phyloP scores from a whole-genome alignment of 306 rosid genomes.

The Cucumis sativus region DNA sequence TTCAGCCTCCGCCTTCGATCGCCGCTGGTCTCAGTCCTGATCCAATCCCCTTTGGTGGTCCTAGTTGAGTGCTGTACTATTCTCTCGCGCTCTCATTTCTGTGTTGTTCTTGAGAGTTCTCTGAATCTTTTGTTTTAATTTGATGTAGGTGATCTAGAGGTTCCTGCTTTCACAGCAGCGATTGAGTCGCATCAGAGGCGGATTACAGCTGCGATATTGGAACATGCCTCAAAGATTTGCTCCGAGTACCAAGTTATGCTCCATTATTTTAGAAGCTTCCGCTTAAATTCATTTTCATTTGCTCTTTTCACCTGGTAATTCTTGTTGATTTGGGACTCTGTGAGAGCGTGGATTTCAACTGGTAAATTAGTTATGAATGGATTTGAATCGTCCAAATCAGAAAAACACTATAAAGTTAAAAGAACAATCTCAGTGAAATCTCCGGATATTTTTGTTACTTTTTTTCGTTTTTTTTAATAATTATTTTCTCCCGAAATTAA shows the following conservation, averaged over 20 bases:
- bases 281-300: background rate
- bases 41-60: constrained; percentile 74
- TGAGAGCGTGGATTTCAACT: background rate
- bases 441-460: background rate
- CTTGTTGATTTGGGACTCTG: background rate
- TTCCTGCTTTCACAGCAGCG: constrained; percentile 83
- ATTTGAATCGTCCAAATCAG: background rate
- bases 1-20: constrained; percentile 74
- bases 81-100: background rate
- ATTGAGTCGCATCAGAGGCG: constrained; percentile 89
- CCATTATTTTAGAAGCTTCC: background rate
- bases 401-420: background rate
- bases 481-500: background rate
- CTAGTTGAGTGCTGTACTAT: constrained; percentile 35
- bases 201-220: constrained; percentile 51
- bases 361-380: background rate
- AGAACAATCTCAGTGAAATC: background rate
- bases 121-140: background rate
- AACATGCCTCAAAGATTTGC: constrained; percentile 56
- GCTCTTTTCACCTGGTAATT: background rate
- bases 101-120: background rate
- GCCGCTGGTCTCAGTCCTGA: constrained; percentile 65
- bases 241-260: constrained; percentile 31
- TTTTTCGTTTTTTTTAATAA: background rate
- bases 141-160: constrained; percentile 50